Conservation (phyloP, 768 basidiomycete species). For the Pleurotus tuoliensis region DNA sequence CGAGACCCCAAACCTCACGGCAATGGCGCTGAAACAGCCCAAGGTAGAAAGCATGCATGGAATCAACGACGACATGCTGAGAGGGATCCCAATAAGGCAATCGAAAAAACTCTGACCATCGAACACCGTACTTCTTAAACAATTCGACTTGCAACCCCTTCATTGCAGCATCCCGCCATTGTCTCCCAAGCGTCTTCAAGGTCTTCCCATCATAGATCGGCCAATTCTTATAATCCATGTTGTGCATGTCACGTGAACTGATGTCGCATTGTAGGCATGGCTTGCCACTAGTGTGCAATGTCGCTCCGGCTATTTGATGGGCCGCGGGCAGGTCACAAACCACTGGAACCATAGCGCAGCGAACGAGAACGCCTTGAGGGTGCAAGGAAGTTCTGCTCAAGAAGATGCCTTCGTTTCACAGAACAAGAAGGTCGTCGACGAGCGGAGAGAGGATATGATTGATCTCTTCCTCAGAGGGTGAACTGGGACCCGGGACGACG, state of each 20-base stretch:
- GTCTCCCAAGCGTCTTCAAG: too few species aligned
- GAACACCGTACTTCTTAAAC: not conserved
- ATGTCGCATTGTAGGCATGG: not conserved
- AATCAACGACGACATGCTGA: slow-evolving; percentile 7
- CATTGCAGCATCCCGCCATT: too few species aligned
- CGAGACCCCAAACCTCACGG: not conserved
- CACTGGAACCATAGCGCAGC: not conserved
- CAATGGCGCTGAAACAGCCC: slow-evolving; percentile 12
- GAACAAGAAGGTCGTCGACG: slow-evolving; percentile 19
- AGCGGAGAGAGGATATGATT: slow-evolving; percentile 23
- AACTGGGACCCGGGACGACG: slow-evolving; percentile 31
- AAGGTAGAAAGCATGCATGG: slow-evolving; percentile 13
- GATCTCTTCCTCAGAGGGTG: slow-evolving; percentile 21
- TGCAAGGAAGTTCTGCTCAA: not conserved
- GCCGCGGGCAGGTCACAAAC: not conserved
- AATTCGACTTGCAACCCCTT: too few species aligned
- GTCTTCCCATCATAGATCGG: too few species aligned
- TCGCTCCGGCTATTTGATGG: not conserved
- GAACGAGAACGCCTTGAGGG: not conserved
- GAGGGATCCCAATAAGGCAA: slow-evolving; percentile 23
- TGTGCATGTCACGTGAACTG: not conserved
- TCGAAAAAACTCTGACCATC: slow-evolving; percentile 15
- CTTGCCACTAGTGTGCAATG: not conserved
- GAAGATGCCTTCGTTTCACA: slow-evolving; percentile 21
- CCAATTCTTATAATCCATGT: not conserved